Evolutionary conservation across 208 protist species (phyloP).

Genomic region (Crithidia acanthocephali): DNA sequence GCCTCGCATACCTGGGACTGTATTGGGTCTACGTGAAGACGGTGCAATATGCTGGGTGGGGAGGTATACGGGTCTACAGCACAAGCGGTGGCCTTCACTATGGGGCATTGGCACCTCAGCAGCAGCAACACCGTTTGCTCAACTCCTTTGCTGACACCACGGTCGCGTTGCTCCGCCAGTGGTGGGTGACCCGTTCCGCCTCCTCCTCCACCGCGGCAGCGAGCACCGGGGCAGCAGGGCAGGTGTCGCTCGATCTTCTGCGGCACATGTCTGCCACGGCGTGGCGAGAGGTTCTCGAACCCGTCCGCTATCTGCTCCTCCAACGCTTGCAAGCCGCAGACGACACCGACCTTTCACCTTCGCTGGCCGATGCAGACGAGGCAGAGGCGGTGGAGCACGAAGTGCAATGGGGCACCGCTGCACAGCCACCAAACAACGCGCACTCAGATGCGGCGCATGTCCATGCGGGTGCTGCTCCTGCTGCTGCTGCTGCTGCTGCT

Average conservation of each 20-base stretch:
- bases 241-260: not conserved
- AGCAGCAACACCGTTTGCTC: not conserved
- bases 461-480: not conserved
- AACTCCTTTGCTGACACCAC: not conserved
- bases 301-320: constrained; percentile 16
- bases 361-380: not conserved
- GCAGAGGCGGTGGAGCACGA: not conserved
- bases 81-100: no score
- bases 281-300: constrained; percentile 18
- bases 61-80: not conserved
- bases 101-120: no score
- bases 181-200: not conserved
- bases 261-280: constrained; percentile 6
- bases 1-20: constrained; percentile 22
- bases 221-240: not conserved
- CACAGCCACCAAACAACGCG: not conserved
- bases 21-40: constrained; percentile 22
- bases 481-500: not conserved
- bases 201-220: not conserved
- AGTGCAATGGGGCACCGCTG: no score
- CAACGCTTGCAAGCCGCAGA: constrained; percentile 8
- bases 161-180: not conserved
- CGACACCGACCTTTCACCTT: not conserved
- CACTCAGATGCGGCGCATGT: not conserved
- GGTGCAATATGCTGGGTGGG: constrained; percentile 5